phyloP scores from a whole-genome alignment of 1,139 yeast genomes.

The Taphrina flavorubra region DNA sequence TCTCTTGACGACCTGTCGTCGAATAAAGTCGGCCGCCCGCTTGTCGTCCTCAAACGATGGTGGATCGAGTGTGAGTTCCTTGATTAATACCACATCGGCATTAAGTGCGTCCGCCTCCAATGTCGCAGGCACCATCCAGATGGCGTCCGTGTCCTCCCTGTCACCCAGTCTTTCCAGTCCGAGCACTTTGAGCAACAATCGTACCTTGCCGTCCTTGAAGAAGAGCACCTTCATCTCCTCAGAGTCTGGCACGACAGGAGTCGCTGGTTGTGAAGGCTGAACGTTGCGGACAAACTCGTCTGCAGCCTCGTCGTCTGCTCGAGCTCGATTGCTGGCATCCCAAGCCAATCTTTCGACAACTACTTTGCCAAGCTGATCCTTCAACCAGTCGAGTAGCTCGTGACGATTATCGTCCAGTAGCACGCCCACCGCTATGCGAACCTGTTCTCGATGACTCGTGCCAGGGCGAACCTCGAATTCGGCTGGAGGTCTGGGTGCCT shows the following conservation, averaged over 20 bases:
- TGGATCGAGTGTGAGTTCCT: slow-evolving; percentile 39
- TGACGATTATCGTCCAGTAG: slow-evolving; percentile 42
- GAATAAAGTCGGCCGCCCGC: slow-evolving; percentile 37
- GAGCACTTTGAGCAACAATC: slow-evolving; percentile 40
- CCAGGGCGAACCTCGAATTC: slow-evolving; percentile 42
- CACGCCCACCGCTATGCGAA: slow-evolving; percentile 41
- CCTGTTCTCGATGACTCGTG: slow-evolving; percentile 28
- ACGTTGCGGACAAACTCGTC: background rate
- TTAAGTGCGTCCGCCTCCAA: slow-evolving; percentile 34
- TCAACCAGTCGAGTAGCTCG: slow-evolving; percentile 41
- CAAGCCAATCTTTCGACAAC: slow-evolving; percentile 35
- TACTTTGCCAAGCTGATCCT: slow-evolving; percentile 23
- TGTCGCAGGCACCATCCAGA: slow-evolving; percentile 38
- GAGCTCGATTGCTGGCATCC: slow-evolving; percentile 19
- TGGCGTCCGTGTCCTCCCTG: slow-evolving; percentile 23
- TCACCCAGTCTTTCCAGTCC: slow-evolving; percentile 30
- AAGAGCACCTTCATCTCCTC: slow-evolving; percentile 38
- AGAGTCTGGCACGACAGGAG: slow-evolving; percentile 6
- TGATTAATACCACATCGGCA: slow-evolving; percentile 29
- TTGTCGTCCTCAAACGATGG: slow-evolving; percentile 43
- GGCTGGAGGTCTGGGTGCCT: slow-evolving; percentile 40
- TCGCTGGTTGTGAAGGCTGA: background rate
- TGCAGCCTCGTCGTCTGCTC: slow-evolving; percentile 1
- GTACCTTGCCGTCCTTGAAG: slow-evolving; percentile 43
- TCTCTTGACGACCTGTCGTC: slow-evolving; percentile 35